These are phyloP conservation scores for Teunomyces barrocoloradensis DNA, from an alignment of 805 yeast species.

Conservation along the genomic window DNA sequence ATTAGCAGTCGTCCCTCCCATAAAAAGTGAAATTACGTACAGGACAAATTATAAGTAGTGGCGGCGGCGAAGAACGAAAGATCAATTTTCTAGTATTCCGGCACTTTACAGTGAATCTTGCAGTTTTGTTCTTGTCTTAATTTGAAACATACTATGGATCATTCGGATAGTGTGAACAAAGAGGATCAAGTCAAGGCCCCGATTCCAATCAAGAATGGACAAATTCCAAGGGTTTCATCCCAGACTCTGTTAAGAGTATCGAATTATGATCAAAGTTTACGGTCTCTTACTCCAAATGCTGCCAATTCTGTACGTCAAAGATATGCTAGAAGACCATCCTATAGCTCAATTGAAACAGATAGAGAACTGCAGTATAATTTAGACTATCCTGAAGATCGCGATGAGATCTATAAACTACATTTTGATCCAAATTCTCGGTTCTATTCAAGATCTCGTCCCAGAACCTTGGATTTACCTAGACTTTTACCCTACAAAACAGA, in stretches of 20 bases:
- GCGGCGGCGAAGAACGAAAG: background rate
- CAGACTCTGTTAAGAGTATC: slow-evolving; percentile 1
- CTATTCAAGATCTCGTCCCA: slow-evolving; percentile 35
- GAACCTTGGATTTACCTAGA: slow-evolving; percentile 41
- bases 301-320: slow-evolving; percentile 7
- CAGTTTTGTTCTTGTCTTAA: background rate
- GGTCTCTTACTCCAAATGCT: slow-evolving; percentile 27
- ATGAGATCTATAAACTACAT: slow-evolving; percentile 23
- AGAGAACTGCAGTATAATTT: slow-evolving; percentile 40
- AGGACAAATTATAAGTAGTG: background rate
- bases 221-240: slow-evolving; percentile 7
- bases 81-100: background rate
- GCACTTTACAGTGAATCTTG: background rate
- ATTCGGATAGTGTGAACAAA: background rate
- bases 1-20: no score
- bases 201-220: slow-evolving; percentile 14
- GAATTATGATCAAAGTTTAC: slow-evolving; percentile 7
- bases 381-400: slow-evolving; percentile 49
- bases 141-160: background rate
- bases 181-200: slow-evolving; percentile 13
- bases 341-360: slow-evolving; percentile 15
- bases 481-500: slow-evolving; percentile 77
- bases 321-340: slow-evolving; percentile 18
- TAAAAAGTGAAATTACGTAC: background rate
- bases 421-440: slow-evolving; percentile 38